Base-by-base conservation (phyloP, 306 rosid species). In the Geum urbanum region DNA sequence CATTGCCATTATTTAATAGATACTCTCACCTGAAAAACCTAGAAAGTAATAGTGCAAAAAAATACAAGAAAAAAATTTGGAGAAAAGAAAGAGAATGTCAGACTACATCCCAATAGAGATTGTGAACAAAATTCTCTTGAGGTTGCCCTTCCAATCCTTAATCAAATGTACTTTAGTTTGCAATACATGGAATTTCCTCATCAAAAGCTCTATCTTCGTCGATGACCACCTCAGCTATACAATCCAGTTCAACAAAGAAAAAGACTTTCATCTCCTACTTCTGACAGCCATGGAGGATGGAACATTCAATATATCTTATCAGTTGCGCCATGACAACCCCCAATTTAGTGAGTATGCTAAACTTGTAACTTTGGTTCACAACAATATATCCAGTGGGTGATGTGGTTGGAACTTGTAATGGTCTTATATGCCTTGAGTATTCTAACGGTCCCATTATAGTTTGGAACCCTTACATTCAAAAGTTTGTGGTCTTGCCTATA, bases 401-500 rank as follows among this genome's bases (percentile, higher is more conserved):
- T n/a, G 3, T 63, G 8, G 7, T 63, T 0, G 50, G 51, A 40
- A 41, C 67, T 63, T 9, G 50, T 43, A 63, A 63, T 35, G 50
- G 51, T 15, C 35, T 63, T 1, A 15, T 62, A 41, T 63, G 67
- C 67, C 35, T 63, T 0, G 32, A 4, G 4, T 19, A 54, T 4
- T 6, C 13, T 63, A 4, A 3, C 43, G 67, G 11, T 9, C 48
- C 6, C 24, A 18, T 41, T n/a, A 9, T 18, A n/a, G 5, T 62
- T 41, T 63, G 67, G 67, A 63, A 63, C 67, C 50, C 67, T 40
- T 41, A 15, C 5, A 62, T 62, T 18, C 11, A 32, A 18, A 63
- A 41, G 9, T 9, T 41, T 7, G 67, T 63, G 50, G 1, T 10
- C n/a, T 41, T 19, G 19, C 15, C 35, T 41, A 43, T 3, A 2